Evolutionary conservation across 768 basidiomycete genomes (phyloP).

Genomic region (Ramaria sp.): DNA sequence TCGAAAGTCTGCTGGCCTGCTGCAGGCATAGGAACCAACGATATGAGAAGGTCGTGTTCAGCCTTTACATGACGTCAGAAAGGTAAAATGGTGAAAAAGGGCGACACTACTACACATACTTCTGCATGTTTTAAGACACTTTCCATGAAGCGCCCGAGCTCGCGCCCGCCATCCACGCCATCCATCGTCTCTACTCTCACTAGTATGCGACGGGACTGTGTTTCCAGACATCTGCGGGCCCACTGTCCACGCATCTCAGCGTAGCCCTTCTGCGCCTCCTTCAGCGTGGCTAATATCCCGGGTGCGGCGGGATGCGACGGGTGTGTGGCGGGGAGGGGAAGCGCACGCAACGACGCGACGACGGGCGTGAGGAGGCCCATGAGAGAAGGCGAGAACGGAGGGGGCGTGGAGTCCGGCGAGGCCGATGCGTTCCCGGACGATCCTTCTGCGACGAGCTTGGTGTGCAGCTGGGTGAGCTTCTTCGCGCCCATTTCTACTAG

Average conservation of each 20-base stretch:
- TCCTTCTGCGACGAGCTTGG: slow-evolving; percentile 80
- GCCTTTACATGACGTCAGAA: slow-evolving; percentile 27
- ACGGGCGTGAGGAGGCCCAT: slow-evolving; percentile 48
- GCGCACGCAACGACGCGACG: slow-evolving; percentile 46
- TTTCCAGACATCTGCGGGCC: slow-evolving; percentile 65
- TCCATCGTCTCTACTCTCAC: slow-evolving; percentile 64
- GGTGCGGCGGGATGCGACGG: slow-evolving; percentile 72
- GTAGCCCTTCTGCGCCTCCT: slow-evolving; percentile 72
- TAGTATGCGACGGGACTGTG: slow-evolving; percentile 54
- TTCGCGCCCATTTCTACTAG: slow-evolving; percentile 76
- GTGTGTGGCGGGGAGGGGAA: slow-evolving; percentile 70
- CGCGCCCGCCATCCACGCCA: slow-evolving; percentile 51
- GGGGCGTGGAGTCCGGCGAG: slow-evolving; percentile 41
- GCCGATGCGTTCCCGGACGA: slow-evolving; percentile 65
- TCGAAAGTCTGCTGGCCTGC: slow-evolving; percentile 45
- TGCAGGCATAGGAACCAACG: slow-evolving; percentile 50
- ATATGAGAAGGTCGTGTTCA: slow-evolving; percentile 54
- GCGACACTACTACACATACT: slow-evolving; percentile 28
- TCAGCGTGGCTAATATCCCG: slow-evolving; percentile 50
- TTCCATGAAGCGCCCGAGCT: slow-evolving; percentile 64
- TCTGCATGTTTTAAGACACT: slow-evolving; percentile 55
- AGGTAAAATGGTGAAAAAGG: background rate
- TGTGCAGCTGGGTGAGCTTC: slow-evolving; percentile 71
- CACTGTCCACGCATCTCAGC: slow-evolving; percentile 81
- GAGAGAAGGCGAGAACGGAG: slow-evolving; percentile 44